phyloP scores from a whole-genome alignment of 2,329 filamentous ascomycete genomes.

The Fusarium praegraminearum region DNA sequence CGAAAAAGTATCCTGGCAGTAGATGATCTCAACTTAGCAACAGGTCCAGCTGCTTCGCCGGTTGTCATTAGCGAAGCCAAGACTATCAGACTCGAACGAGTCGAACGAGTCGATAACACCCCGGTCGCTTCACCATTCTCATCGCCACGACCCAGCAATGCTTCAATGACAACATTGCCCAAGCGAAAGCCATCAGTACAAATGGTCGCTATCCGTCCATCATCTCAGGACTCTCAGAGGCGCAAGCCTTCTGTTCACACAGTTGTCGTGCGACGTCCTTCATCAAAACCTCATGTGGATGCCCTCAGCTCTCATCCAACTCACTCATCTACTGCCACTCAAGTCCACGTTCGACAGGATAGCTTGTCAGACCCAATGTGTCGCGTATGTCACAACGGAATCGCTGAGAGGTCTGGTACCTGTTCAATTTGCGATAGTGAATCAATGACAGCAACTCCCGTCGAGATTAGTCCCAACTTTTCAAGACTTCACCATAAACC shows the following conservation, averaged over 20 bases:
- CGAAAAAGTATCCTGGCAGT: slow-evolving; percentile 22
- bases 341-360: slow-evolving; percentile 43
- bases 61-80: slow-evolving; percentile 40
- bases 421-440: slow-evolving; percentile 46
- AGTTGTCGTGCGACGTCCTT: slow-evolving; percentile 31
- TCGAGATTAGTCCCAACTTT: slow-evolving; percentile 17
- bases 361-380: slow-evolving; percentile 42
- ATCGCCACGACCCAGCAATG: slow-evolving; percentile 24
- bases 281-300: slow-evolving; percentile 31
- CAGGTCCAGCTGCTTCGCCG: slow-evolving; percentile 26
- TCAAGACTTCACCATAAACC: slow-evolving; percentile 22
- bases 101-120: slow-evolving; percentile 40
- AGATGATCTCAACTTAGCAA: slow-evolving; percentile 25
- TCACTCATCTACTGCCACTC: slow-evolving; percentile 4
- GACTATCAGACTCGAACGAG: slow-evolving; percentile 34
- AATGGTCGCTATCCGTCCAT: slow-evolving; percentile 28
- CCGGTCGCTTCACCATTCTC: slow-evolving; percentile 30
- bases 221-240: slow-evolving; percentile 27
- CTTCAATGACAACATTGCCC: slow-evolving; percentile 13
- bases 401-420: slow-evolving; percentile 41
- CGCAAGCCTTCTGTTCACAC: slow-evolving; percentile 30
- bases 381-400: slow-evolving; percentile 38
- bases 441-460: slow-evolving; percentile 14
- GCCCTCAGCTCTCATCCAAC: slow-evolving; percentile 41
- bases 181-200: slow-evolving; percentile 32